Evolutionary conservation across 768 basidiomycete species (phyloP).

Genomic region (Trametes meyenii): DNA sequence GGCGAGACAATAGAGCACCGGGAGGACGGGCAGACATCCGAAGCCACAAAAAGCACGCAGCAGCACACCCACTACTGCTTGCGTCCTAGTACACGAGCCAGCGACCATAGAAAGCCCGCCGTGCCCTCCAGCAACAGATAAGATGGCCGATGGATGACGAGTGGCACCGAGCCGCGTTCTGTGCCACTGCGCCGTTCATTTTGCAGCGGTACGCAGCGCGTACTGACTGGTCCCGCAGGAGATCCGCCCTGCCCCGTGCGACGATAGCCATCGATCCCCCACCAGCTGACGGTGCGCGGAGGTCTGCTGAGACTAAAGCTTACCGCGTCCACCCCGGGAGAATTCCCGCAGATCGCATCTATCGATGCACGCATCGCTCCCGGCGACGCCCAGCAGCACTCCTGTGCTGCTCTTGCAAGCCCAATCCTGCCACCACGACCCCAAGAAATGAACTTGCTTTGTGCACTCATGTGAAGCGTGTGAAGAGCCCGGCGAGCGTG

Average conservation of each 20-base stretch:
- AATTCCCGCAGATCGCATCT: constrained; percentile 22
- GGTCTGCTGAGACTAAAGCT: constrained; percentile 25
- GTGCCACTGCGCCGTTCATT: constrained; percentile 2
- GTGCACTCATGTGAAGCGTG: too few relatives aligned
- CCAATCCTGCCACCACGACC: not conserved
- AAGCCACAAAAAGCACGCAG: not conserved
- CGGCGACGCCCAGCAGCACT: not conserved
- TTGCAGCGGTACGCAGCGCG: not conserved
- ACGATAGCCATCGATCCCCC: constrained; percentile 18
- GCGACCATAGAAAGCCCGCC: not conserved
- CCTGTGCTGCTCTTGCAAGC: not conserved
- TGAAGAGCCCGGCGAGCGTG: constrained; percentile 1
- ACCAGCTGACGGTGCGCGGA: constrained; percentile 4
- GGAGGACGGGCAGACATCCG: constrained; percentile 11
- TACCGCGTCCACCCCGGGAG: constrained; percentile 20
- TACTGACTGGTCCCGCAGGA: not conserved
- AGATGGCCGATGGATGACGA: constrained; percentile 13
- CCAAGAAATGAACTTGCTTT: not conserved
- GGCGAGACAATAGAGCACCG: constrained; percentile 6
- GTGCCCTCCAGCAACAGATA: not conserved
- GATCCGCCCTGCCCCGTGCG: constrained; percentile 8
- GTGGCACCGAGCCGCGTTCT: constrained; percentile 1
- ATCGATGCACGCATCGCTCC: constrained; percentile 18
- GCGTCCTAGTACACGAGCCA: not conserved
- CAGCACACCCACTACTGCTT: not conserved